Base-by-base conservation (phyloP, 2,329 filamentous ascomycete genomes). In the Xylogone sp. region DNA sequence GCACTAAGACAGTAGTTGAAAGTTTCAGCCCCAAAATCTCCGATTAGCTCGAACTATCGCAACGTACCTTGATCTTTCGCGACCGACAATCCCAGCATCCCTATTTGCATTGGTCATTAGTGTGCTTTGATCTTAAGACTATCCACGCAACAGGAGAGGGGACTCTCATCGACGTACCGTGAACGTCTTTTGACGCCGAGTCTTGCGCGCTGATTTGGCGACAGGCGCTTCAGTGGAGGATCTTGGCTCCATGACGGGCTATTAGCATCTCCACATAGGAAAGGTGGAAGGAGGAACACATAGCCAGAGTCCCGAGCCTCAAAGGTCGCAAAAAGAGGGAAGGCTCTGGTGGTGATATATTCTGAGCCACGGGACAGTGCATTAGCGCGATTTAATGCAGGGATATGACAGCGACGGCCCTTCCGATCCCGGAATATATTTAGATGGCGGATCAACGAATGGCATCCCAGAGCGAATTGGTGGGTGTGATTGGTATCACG, bases 1-100 rank as follows among this genome's bases (percentile, higher is more conserved):
- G 21, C 19, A 44, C 20, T 44, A 13, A 44, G 3, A 13, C n/a
- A n/a, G n/a, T n/a, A n/a, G n/a, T n/a, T n/a, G n/a, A 21, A 5
- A 20, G n/a, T 6, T 13, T 44, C n/a, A 24, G 12, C 19, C 21
- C n/a, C 10, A 44, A 44, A 18, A 19, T 44, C 12, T 44, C 12
- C 21, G n/a, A 44, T 24, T 21, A 20, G 16, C 16, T 10, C 42
- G 18, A 46, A 42, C 24, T 13, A 20, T n/a, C n/a, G 24, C 4
- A 13, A 39, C 34, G 4, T 13, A 16, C 34, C 43, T 50, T 45
- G n/a, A 50, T 44, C 18, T 50, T 46, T 13, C 49, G 43, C n/a
- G 24, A 16, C 10, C 49, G 49, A 20, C 49, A 50, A 31, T 42
- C 45, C 43, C 43, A 50, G n/a, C 49, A 50, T 46, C 49, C 49